phyloP scores from a whole-genome alignment of 108 stramenopile species.

The Nitzschia sp. region DNA sequence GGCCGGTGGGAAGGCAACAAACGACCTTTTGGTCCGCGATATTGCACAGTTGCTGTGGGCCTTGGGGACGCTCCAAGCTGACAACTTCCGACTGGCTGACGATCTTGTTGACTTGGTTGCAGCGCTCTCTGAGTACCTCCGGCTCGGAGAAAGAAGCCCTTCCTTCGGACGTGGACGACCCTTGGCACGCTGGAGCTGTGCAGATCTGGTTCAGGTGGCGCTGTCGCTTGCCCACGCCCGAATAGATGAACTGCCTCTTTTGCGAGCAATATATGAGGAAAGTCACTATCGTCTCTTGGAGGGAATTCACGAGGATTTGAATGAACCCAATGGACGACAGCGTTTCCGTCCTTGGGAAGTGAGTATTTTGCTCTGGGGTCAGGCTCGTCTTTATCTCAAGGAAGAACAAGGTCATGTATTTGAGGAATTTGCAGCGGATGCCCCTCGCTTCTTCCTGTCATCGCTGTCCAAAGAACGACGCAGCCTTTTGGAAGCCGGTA shows the following conservation, averaged over 20 bases:
- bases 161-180: constrained; percentile 40
- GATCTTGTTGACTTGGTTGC: constrained; percentile 63
- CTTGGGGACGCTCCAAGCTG: constrained; percentile 71
- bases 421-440: constrained; percentile 52
- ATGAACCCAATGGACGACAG: constrained; percentile 15
- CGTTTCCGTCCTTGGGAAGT: constrained; percentile 67
- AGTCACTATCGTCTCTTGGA: constrained; percentile 44
- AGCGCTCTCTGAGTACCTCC: constrained; percentile 52
- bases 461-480: constrained; percentile 8
- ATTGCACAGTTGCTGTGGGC: constrained; percentile 77
- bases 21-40: constrained; percentile 58
- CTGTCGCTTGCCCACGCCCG: constrained; percentile 74
- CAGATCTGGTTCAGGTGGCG: constrained; percentile 73
- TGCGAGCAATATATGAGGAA: constrained; percentile 66
- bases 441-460: constrained; percentile 40
- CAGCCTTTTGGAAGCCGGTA: constrained; percentile 34
- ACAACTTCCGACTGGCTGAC: constrained; percentile 69
- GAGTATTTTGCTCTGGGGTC: constrained; percentile 77
- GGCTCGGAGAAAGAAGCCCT: background rate
- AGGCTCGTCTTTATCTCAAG: constrained; percentile 71
- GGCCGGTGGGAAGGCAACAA: background rate
- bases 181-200: constrained; percentile 58
- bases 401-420: constrained; percentile 47
- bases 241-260: constrained; percentile 59
- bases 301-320: background rate